These are phyloP conservation scores for Trichoderma sp. DNA, from an alignment of 2,329 filamentous ascomycete species.

Conservation along the genomic window DNA sequence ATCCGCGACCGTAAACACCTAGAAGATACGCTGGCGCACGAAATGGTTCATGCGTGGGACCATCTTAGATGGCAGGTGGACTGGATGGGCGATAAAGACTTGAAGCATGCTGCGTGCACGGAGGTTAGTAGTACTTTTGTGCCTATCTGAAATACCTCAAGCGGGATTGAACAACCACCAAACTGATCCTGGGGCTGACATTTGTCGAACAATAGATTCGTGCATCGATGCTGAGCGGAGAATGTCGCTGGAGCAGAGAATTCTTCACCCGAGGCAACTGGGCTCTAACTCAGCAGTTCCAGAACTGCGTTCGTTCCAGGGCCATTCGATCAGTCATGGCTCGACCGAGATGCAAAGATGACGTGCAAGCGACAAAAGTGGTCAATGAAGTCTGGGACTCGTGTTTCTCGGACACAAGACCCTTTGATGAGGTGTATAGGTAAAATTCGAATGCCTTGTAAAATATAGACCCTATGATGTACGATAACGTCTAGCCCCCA, in stretches of 20 bases:
- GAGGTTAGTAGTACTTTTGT: constrained; percentile 58
- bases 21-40: constrained; percentile 92
- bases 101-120: constrained; percentile 89
- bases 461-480: constrained; percentile 23
- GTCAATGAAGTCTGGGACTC: constrained; percentile 99
- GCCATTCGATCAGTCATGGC: constrained; percentile 77
- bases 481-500: constrained; percentile 25
- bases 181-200: background rate
- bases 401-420: constrained; percentile 89
- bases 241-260: constrained; percentile 87
- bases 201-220: constrained; percentile 62
- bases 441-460: constrained; percentile 37
- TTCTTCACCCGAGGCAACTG: constrained; percentile 82
- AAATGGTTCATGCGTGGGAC: constrained; percentile 98
- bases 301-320: constrained; percentile 81
- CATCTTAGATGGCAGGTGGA: constrained; percentile 89
- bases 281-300: constrained; percentile 87
- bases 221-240: constrained; percentile 86
- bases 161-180: background rate
- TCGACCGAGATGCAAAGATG: constrained; percentile 77
- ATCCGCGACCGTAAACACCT: constrained; percentile 75
- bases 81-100: constrained; percentile 63
- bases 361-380: constrained; percentile 79
- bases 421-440: constrained; percentile 95
- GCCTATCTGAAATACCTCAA: background rate